Evolutionary conservation across 441 rosid genomes (phyloP).

Genomic region (Theobroma grandiflorum): DNA sequence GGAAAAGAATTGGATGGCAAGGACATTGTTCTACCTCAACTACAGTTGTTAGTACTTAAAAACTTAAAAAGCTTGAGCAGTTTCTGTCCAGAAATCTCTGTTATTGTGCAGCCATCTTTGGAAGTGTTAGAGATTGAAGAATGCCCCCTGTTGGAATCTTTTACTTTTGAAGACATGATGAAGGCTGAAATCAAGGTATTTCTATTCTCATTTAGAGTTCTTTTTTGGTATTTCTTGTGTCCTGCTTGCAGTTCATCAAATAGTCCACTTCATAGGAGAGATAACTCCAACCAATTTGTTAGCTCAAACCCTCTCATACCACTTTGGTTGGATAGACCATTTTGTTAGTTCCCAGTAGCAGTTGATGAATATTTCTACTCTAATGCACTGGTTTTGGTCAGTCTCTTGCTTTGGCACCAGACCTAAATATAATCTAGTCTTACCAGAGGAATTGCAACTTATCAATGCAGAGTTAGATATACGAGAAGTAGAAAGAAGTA

Average conservation of each 20-base stretch:
- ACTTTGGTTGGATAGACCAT: no score
- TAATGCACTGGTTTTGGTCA: no score
- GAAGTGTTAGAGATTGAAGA: conserved; percentile 5
- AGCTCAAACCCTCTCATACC: no score
- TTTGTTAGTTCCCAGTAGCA: no score
- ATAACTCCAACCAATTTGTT: neutral
- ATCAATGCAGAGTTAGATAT: no score
- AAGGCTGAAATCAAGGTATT: neutral
- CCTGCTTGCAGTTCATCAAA: no score
- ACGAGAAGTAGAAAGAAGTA: no score
- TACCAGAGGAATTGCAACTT: no score
- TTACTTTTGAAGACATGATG: neutral
- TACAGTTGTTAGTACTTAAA: neutral
- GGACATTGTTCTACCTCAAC: neutral
- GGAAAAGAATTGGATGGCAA: neutral
- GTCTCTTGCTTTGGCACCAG: no score
- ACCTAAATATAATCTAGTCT: no score
- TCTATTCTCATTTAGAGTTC: neutral
- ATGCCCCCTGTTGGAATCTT: neutral
- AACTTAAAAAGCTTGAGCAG: neutral
- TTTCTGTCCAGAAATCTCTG: neutral
- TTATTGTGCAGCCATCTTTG: neutral
- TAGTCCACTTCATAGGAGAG: neutral
- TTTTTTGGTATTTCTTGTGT: neutral
- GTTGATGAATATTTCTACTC: no score